Evolutionary conservation across 768 basidiomycete species (phyloP).

Genomic region (Hemileccinum rubropunctum): DNA sequence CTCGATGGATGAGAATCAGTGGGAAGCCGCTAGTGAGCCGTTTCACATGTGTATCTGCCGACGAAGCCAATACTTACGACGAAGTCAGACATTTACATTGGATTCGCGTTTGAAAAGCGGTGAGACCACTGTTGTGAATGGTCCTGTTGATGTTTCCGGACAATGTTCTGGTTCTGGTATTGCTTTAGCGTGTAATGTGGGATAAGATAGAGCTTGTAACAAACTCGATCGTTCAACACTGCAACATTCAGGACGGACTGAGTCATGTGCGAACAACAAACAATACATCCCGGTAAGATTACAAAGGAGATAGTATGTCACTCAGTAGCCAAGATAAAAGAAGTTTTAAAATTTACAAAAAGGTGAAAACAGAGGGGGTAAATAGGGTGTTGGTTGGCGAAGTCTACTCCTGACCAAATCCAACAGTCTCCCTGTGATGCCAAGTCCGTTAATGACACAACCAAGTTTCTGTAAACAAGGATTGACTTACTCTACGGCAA

Average conservation of each 20-base stretch:
- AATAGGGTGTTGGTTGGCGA: conserved; percentile 10
- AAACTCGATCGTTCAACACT: not conserved
- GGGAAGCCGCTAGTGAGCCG: conserved; percentile 96
- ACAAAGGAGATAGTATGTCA: conserved; percentile 28
- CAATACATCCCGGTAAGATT: conserved; percentile 25
- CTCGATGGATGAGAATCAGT: conserved; percentile 91
- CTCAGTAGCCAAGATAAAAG: conserved; percentile 6
- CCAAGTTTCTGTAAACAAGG: not conserved
- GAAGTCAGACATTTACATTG: conserved; percentile 82
- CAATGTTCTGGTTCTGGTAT: conserved; percentile 5
- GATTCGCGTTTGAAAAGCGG: conserved; percentile 84
- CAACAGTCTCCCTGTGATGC: conserved; percentile 76
- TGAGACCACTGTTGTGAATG: conserved; percentile 15
- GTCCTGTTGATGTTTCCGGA: not conserved
- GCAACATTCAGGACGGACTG: not conserved
- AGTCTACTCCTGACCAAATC: conserved; percentile 88
- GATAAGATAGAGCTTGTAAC: conserved; percentile 1
- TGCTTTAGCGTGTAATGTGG: conserved; percentile 1
- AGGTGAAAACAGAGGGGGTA: conserved; percentile 2
- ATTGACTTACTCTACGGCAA: conserved; percentile 83
- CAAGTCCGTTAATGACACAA: conserved; percentile 14
- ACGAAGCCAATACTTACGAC: conserved; percentile 5
- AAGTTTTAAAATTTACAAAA: conserved; percentile 1
- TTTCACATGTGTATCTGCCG: not conserved
- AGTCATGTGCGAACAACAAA: conserved; percentile 15